These are phyloP conservation scores for Entonaema liquescens DNA, from an alignment of 495 filamentous ascomycete species.

Conservation along the genomic window DNA sequence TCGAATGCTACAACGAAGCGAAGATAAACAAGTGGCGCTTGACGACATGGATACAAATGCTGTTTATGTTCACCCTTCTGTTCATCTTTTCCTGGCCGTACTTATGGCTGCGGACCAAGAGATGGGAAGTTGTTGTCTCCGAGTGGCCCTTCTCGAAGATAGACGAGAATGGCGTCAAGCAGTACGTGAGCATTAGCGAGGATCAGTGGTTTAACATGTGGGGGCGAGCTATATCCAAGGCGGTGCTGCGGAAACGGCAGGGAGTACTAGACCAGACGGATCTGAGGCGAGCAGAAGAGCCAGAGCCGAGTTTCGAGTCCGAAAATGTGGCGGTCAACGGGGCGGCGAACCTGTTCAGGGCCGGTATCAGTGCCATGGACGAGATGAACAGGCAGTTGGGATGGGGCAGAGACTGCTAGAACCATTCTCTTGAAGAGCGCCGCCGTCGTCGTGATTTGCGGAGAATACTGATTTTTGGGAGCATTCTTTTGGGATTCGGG, in stretches of 20 bases:
- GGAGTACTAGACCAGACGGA: slow-evolving; percentile 52
- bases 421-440: background rate
- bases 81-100: slow-evolving; percentile 72
- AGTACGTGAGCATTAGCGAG: slow-evolving; percentile 58
- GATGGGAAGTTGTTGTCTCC: slow-evolving; percentile 65
- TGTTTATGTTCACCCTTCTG: slow-evolving; percentile 68
- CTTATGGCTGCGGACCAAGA: slow-evolving; percentile 67
- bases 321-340: slow-evolving; percentile 42
- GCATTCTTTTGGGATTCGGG: slow-evolving; percentile 8
- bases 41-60: slow-evolving; percentile 63
- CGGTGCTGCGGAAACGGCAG: slow-evolving; percentile 54
- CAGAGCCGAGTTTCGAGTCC: slow-evolving; percentile 37
- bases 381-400: slow-evolving; percentile 57
- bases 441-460: background rate
- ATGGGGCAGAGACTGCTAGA: slow-evolving; percentile 52
- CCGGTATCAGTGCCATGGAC: slow-evolving; percentile 53
- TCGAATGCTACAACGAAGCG: slow-evolving; percentile 65
- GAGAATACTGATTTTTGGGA: slow-evolving; percentile 4
- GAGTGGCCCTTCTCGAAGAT: slow-evolving; percentile 61
- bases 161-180: slow-evolving; percentile 39
- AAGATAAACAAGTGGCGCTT: slow-evolving; percentile 65
- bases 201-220: slow-evolving; percentile 59
- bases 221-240: slow-evolving; percentile 53
- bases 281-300: slow-evolving; percentile 49
- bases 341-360: slow-evolving; percentile 46